Conservation (phyloP, 2,329 filamentous ascomycete genomes). For the Didymella arachidicola region DNA sequence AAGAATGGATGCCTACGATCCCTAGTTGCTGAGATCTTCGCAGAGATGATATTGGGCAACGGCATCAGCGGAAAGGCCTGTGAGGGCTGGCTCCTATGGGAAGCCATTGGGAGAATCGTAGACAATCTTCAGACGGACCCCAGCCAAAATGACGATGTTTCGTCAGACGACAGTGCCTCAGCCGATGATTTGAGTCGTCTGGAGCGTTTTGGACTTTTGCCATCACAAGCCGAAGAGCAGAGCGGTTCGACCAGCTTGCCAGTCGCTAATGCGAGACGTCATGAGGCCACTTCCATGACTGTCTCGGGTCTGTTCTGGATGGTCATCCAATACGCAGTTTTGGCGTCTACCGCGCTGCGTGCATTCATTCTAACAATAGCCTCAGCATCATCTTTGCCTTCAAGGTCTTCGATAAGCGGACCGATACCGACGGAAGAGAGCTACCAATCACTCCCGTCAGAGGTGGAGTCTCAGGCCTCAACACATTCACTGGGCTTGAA, state of each 20-base stretch:
- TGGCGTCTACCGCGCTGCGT: constrained; percentile 69
- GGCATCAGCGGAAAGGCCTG: constrained; percentile 80
- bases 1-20: constrained; percentile 85
- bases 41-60: constrained; percentile 87
- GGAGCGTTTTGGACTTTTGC: constrained; percentile 65
- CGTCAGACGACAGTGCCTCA: constrained; percentile 39
- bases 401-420: constrained; percentile 54
- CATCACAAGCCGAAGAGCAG: constrained; percentile 44
- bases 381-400: constrained; percentile 72
- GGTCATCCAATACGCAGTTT: constrained; percentile 59
- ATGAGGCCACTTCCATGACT: constrained; percentile 29
- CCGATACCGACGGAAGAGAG: constrained; percentile 40
- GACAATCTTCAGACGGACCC: constrained; percentile 54
- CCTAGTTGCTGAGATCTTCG: constrained; percentile 85
- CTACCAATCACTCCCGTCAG: constrained; percentile 41
- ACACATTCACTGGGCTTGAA: constrained; percentile 50
- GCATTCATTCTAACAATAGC: constrained; percentile 70
- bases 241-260: constrained; percentile 27
- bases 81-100: constrained; percentile 89
- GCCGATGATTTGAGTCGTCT: constrained; percentile 54
- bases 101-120: constrained; percentile 77
- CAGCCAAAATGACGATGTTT: constrained; percentile 37
- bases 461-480: constrained; percentile 42
- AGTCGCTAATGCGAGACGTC: constrained; percentile 27
- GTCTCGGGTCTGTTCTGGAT: constrained; percentile 60